phyloP scores from a whole-genome alignment of 2,329 filamentous ascomycete genomes.

The Xylaria sp. region DNA sequence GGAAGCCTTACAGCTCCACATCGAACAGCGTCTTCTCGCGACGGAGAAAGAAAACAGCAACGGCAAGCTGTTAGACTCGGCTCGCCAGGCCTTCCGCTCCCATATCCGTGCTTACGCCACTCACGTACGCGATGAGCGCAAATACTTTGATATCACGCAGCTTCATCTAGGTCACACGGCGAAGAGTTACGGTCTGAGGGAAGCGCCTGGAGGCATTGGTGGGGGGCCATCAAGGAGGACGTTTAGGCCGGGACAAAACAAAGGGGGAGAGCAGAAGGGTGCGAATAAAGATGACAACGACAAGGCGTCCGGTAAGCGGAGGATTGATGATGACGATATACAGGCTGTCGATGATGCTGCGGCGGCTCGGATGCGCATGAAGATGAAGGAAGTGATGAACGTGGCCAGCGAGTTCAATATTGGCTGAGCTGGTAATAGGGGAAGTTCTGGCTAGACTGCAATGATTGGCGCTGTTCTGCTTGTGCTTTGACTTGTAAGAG shows the following conservation, averaged over 20 bases:
- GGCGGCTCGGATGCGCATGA: conserved; percentile 72
- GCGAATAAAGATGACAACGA: conserved; percentile 43
- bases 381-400: conserved; percentile 66
- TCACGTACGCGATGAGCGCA: conserved; percentile 84
- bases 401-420: conserved; percentile 75
- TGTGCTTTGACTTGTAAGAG: not conserved
- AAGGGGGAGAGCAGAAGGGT: conserved; percentile 44
- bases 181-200: conserved; percentile 90
- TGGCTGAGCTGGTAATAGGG: conserved; percentile 56
- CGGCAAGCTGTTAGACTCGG: conserved; percentile 77
- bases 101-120: conserved; percentile 96
- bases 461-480: not conserved
- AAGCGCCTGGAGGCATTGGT: conserved; percentile 86
- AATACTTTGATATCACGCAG: conserved; percentile 90
- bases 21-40: conserved; percentile 67
- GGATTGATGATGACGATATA: conserved; percentile 50
- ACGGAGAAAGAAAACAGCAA: conserved; percentile 41
- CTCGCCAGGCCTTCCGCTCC: conserved; percentile 86
- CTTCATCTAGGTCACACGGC: conserved; percentile 92
- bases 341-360: conserved; percentile 64
- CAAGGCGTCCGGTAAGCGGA: conserved; percentile 20
- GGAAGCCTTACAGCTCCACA: conserved; percentile 67
- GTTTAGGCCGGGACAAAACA: conserved; percentile 51
- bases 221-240: conserved; percentile 61
- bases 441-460: not conserved